These are phyloP conservation scores for Scheffersomyces lignicola DNA, from an alignment of 1,139 yeast species.

Conservation along the genomic window DNA sequence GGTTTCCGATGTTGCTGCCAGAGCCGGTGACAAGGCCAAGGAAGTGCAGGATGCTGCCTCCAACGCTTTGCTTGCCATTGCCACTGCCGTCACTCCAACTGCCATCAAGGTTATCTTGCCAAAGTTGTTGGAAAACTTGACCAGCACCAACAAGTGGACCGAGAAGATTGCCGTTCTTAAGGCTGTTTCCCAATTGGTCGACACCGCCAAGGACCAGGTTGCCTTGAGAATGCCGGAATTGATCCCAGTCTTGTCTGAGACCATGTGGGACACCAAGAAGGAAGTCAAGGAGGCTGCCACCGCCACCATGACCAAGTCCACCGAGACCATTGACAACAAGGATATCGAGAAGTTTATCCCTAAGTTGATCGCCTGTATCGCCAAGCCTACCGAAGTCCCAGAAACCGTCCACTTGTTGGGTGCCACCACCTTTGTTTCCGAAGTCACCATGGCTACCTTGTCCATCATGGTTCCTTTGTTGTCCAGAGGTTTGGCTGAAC, in stretches of 20 bases:
- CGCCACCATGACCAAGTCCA: constrained; percentile 91
- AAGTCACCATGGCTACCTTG: constrained; percentile 98
- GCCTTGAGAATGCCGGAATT: constrained; percentile 99
- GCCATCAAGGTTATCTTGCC: constrained; percentile 92
- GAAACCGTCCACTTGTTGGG: constrained; percentile 98
- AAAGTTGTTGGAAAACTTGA: constrained; percentile 66
- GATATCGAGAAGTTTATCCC: constrained; percentile 99
- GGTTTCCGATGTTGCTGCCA: constrained; percentile 66
- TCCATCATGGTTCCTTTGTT: constrained; percentile 99
- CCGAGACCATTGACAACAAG: constrained; percentile 98
- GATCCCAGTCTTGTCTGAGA: constrained; percentile 96
- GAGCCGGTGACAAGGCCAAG: constrained; percentile 88
- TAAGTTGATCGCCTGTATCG: constrained; percentile 93
- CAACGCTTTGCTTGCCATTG: constrained; percentile 73
- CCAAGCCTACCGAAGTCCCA: constrained; percentile 95
- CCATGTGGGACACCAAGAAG: constrained; percentile 99
- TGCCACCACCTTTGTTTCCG: constrained; percentile 99
- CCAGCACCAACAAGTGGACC: constrained; percentile 90
- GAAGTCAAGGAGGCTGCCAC: constrained; percentile 98
- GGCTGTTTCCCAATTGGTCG: constrained; percentile 85
- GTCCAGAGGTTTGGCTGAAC: constrained; percentile 99
- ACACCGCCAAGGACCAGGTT: constrained; percentile 91
- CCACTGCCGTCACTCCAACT: constrained; percentile 85
- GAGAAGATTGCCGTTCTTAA: constrained; percentile 92
- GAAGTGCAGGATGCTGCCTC: constrained; percentile 70